These are phyloP conservation scores for Tetracladium maxilliforme DNA, from an alignment of 2,329 filamentous ascomycete genomes.

Conservation along the genomic window DNA sequence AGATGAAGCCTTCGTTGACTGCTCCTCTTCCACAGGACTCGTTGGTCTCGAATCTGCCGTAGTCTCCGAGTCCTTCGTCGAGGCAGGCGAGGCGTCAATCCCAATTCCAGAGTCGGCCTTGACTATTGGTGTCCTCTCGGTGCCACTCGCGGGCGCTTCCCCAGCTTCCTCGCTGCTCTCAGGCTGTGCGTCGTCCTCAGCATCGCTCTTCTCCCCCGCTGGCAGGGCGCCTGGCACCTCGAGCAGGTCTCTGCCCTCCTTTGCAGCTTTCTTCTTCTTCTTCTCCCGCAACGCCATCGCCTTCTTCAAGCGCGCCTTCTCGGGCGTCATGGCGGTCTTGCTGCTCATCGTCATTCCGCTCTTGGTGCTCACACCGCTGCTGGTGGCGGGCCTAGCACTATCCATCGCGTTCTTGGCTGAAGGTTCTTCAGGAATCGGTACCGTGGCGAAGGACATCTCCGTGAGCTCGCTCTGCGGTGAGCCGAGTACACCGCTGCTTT, in stretches of 20 bases:
- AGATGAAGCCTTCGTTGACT: conserved; percentile 49
- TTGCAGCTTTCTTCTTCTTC: no score
- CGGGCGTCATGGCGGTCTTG: conserved; percentile 63
- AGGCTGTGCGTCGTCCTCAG: conserved; percentile 8
- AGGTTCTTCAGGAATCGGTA: conserved; percentile 8
- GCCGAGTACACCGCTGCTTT: no score
- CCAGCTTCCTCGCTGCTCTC: conserved; percentile 10
- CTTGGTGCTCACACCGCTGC: conserved; percentile 28
- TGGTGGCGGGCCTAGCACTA: no score
- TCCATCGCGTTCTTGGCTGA: no score
- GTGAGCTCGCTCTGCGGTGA: no score
- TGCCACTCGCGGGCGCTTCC: conserved; percentile 12
- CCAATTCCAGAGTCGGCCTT: conserved; percentile 41
- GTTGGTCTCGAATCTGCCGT: conserved; percentile 41
- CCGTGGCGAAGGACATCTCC: conserved; percentile 12
- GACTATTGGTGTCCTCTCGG: conserved; percentile 21
- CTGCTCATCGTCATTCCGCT: conserved; percentile 18
- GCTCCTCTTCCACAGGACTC: conserved; percentile 39
- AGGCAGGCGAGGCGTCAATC: conserved; percentile 26
- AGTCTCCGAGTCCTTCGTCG: conserved; percentile 12
- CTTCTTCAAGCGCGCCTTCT: conserved; percentile 88
- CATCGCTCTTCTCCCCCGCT: conserved; percentile 7
- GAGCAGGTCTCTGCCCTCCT: conserved; percentile 21
- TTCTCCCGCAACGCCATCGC: conserved; percentile 82
- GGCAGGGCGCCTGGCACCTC: conserved; percentile 3